Evolutionary conservation across 148 eudicot genomes (phyloP).

Genomic region (Chenopodium formosanum): DNA sequence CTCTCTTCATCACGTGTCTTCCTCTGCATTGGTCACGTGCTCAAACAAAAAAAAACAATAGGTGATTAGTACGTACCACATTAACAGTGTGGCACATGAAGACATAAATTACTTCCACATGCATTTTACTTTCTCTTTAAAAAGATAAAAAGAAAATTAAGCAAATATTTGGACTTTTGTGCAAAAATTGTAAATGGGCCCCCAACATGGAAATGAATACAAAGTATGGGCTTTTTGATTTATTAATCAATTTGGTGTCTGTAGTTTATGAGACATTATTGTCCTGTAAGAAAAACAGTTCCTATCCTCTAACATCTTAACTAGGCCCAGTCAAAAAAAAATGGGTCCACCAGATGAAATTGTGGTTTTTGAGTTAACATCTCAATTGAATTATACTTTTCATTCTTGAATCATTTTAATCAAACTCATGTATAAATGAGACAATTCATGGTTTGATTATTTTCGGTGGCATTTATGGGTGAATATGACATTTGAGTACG

Average conservation of each 20-base stretch:
- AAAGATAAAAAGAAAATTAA: background rate
- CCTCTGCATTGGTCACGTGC: constrained; percentile 15
- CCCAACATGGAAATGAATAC: background rate
- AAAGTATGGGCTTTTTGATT: constrained; percentile 17
- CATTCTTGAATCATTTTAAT: background rate
- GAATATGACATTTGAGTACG: background rate
- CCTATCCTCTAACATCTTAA: no score
- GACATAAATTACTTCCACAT: constrained; percentile 23
- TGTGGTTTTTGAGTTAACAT: background rate
- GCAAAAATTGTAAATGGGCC: constrained; percentile 2
- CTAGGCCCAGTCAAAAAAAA: constrained; percentile 15
- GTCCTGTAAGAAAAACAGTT: background rate
- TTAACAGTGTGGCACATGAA: constrained; percentile 16
- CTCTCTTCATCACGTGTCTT: constrained; percentile 26
- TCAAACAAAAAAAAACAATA: background rate
- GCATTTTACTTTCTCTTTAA: background rate
- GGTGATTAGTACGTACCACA: background rate
- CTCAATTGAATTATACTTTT: background rate
- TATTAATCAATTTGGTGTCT: constrained; percentile 7
- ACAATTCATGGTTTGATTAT: background rate
- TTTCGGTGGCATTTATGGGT: constrained; percentile 4
- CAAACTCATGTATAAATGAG: background rate
- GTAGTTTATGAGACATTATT: background rate
- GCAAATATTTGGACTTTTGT: background rate
- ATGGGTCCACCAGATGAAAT: background rate